Percentiles rank a stretch among this genome's conserved stretches.
Conservation (phyloP, 805 yeast genomes). For the Zygosaccharomyces bailii region DNA sequence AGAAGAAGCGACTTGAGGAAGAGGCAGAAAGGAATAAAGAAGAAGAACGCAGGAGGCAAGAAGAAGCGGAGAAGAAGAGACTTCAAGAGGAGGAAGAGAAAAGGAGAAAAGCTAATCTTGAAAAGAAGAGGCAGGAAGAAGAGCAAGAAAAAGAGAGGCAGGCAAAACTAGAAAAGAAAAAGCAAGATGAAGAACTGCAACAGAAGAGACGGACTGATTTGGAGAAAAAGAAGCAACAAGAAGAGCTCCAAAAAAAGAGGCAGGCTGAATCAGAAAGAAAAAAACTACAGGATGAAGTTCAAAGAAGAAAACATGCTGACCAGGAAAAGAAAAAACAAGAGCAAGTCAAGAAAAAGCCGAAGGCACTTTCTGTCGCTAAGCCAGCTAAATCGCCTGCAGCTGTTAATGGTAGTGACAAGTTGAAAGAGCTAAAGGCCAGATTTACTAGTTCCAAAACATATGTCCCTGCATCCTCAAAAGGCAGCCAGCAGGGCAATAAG, state of each 20-base stretch:
- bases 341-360: conserved; percentile 4
- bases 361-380: conserved; percentile 2
- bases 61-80: conserved; percentile 15
- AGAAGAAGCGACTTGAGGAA: conserved; percentile 10
- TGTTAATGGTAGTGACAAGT: conserved; percentile 11
- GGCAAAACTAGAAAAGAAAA: conserved; percentile 15
- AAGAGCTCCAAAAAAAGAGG: conserved; percentile 10
- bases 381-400: conserved; percentile 2
- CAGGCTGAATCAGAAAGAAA: conserved; percentile 14
- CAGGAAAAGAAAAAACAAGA: conserved; percentile 3
- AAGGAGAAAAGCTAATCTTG: neutral
- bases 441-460: conserved; percentile 17
- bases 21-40: conserved; percentile 11
- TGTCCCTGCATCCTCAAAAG: conserved; percentile 15
- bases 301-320: conserved; percentile 10
- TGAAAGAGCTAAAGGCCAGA: conserved; percentile 19
- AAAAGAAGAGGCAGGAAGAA: neutral
- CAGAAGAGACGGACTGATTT: conserved; percentile 12
- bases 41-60: conserved; percentile 10
- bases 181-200: conserved; percentile 15
- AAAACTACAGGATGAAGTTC: neutral
- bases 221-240: conserved; percentile 4
- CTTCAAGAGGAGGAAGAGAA: neutral
- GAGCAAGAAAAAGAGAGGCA: conserved; percentile 7
- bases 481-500: conserved; percentile 9